These are phyloP conservation scores for Setaria viridis DNA, from an alignment of 202 grass and related monocot species.

Conservation along the genomic window DNA sequence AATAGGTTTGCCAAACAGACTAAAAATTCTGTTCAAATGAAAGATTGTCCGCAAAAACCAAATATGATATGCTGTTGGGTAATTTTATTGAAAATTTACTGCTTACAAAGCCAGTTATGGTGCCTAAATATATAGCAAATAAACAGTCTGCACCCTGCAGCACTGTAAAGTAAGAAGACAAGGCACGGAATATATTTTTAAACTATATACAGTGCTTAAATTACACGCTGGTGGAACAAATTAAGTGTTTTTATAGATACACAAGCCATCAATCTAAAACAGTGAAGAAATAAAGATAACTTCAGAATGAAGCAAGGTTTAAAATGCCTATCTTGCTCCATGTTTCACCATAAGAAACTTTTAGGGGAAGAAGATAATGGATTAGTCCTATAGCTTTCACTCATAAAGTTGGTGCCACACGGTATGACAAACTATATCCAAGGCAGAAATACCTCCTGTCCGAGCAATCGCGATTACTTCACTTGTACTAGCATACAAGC, in stretches of 20 bases:
- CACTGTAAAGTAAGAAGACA: constrained; percentile 28
- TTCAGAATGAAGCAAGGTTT: neutral
- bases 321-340: constrained; percentile 18
- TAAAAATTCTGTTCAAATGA: too few species aligned
- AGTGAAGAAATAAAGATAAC: neutral
- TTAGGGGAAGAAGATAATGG: constrained; percentile 20
- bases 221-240: neutral
- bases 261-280: constrained; percentile 4
- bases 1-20: too few species aligned
- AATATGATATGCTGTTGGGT: neutral
- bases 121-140: constrained; percentile 11
- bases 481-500: constrained; percentile 9
- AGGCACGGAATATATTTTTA: neutral
- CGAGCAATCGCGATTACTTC: constrained; percentile 7
- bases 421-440: constrained; percentile 20
- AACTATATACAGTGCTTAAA: neutral
- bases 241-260: constrained; percentile 13
- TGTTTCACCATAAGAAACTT: constrained; percentile 7
- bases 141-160: constrained; percentile 7
- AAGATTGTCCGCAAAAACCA: neutral
- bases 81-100: constrained; percentile 20
- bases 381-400: constrained; percentile 30
- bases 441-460: constrained; percentile 26
- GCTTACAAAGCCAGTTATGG: neutral
- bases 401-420: constrained; percentile 38